Evolutionary conservation across 306 rosid genomes (phyloP), one percentile per base, ranked within the genome.

Genomic region (Cucumis hystrix): DNA sequence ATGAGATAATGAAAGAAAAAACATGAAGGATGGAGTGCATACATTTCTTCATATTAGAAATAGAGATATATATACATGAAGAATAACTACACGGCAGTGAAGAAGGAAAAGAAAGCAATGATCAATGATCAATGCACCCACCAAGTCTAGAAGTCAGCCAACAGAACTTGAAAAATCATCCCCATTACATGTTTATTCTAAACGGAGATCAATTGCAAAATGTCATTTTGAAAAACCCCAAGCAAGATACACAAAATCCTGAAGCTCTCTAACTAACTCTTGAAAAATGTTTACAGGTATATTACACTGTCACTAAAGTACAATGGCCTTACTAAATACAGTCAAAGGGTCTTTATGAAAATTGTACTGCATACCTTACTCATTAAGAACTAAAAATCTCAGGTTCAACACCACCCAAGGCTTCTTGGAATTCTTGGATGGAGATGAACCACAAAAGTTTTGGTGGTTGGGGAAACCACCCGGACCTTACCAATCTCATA

Each of bases 1-100:
- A 77, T 57, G 69, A 43, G 23, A 79, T 66, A 51, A 20, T 21
- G 56, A 11, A 40, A 85, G 78, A 18, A 64, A 78, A 78, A 64
- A 13, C 66, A 25, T 9, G 65, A 63, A 49, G 14, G 47, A 4
- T 18, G 39, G 18, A 4, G 28, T n/a, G 10, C 35, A 41, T 23
- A 37, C 30, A 14, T 20, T 47, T 43, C 57, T 45, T 69, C 14
- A 69, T 11, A 69, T 69, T 21, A 69, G n/a, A 45, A 69, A 69
- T 6, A 69, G 12, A 67, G 4, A 40, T 11, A 69, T 6, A 69
- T 12, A 69, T 43, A 13, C 37, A 70, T 43, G 16, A 70, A 70
- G 39, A 70, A 47, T 43, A 70, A 43, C 49, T 68, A 21, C 10
- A 68, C 28, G 20, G 73, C 33, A 20, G 5, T 20, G 1, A 5